phyloP scores from a whole-genome alignment of 2,329 filamentous ascomycete genomes.

The Hirsutella thompsonii region DNA sequence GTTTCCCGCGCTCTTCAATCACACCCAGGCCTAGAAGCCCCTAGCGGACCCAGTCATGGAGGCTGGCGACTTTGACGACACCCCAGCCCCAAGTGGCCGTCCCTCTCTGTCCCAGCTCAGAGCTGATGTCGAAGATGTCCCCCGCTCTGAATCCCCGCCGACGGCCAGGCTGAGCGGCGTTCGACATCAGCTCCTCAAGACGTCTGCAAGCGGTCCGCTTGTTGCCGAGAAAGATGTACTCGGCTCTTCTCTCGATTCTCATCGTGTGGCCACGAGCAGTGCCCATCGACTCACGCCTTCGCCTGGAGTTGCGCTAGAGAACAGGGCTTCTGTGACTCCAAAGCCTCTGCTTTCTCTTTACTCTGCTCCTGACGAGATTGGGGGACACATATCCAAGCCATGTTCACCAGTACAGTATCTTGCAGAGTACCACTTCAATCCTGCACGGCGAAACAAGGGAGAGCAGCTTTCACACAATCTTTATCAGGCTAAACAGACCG shows the following conservation, averaged over 20 bases:
- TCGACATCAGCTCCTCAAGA: slow-evolving; percentile 13
- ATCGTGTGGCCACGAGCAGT: slow-evolving; percentile 1
- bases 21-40: slow-evolving; percentile 9
- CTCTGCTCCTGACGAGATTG: neutral
- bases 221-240: slow-evolving; percentile 10
- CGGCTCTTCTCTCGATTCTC: slow-evolving; percentile 7
- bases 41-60: slow-evolving; percentile 8
- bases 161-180: slow-evolving; percentile 2
- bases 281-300: neutral
- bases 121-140: slow-evolving; percentile 3
- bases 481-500: no score
- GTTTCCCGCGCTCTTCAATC: slow-evolving; percentile 10
- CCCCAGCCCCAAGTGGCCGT: slow-evolving; percentile 18
- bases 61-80: slow-evolving; percentile 17
- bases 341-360: neutral
- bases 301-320: slow-evolving; percentile 3
- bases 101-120: slow-evolving; percentile 13
- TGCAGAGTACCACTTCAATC: neutral
- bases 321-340: slow-evolving; percentile 1
- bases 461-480: no score
- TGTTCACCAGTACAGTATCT: neutral
- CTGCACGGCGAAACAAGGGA: neutral
- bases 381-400: neutral
- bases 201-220: slow-evolving; percentile 6
- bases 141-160: slow-evolving; percentile 1